Percentiles rank a stretch among this genome's conserved stretches.
phyloP scores from a whole-genome alignment of 2,329 filamentous ascomycete species.

The Leptosphaerulina australis region DNA sequence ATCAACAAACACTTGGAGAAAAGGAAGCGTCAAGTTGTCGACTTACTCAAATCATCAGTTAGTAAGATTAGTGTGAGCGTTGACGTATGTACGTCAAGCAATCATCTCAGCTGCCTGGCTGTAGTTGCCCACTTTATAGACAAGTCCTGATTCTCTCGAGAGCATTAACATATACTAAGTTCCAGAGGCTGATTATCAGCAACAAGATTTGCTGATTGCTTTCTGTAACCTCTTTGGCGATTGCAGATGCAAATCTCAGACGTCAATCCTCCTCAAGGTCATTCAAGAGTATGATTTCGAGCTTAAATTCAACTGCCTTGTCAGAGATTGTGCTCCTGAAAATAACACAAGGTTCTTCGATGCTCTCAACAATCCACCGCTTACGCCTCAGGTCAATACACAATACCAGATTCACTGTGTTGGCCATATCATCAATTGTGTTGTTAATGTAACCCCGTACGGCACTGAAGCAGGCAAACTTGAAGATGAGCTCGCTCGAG shows the following conservation, averaged over 20 bases:
- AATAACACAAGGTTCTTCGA: slow-evolving; percentile 9
- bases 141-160: too few species aligned
- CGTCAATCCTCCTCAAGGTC: background rate
- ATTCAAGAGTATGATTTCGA: background rate
- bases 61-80: background rate
- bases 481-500: background rate
- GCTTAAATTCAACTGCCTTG: background rate
- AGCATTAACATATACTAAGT: too few species aligned
- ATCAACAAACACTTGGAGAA: background rate
- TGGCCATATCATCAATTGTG: background rate
- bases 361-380: background rate
- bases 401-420: background rate
- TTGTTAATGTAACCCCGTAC: background rate
- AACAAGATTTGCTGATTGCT: background rate
- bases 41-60: background rate
- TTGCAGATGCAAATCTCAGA: background rate
- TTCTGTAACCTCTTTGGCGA: background rate
- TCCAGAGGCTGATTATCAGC: slow-evolving; percentile 3
- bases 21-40: background rate
- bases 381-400: background rate
- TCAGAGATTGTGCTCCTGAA: background rate
- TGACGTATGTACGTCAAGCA: background rate
- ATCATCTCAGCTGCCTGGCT: background rate
- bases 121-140: background rate
- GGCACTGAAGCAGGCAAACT: background rate